Evolutionary conservation across 1,139 yeast genomes (phyloP).

Genomic region (Eremothecium sinecaudum): DNA sequence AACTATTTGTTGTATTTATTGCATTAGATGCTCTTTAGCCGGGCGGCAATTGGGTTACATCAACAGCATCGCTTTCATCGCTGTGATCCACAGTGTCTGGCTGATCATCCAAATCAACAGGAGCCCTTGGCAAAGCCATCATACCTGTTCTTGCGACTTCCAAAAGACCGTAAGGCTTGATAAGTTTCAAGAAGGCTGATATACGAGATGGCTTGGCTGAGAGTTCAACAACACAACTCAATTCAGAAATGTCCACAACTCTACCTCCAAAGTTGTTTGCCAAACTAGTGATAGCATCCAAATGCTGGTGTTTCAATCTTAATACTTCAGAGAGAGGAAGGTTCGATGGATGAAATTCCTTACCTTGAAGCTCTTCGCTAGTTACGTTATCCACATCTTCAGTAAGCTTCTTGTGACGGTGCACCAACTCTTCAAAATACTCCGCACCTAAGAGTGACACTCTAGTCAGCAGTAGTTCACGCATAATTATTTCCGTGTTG

Average conservation of each 20-base stretch:
- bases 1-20: neutral
- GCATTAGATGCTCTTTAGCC: slow-evolving; percentile 42
- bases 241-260: slow-evolving; percentile 82
- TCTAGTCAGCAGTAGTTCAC: slow-evolving; percentile 86
- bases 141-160: slow-evolving; percentile 97
- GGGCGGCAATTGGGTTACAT: slow-evolving; percentile 82
- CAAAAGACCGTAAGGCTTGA: slow-evolving; percentile 91
- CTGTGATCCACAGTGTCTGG: slow-evolving; percentile 37
- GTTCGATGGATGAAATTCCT: slow-evolving; percentile 72
- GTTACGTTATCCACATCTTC: neutral
- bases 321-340: slow-evolving; percentile 86
- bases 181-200: slow-evolving; percentile 72
- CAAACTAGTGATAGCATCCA: slow-evolving; percentile 72
- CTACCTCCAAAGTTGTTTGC: slow-evolving; percentile 87
- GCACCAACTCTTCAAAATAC: slow-evolving; percentile 88
- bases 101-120: slow-evolving; percentile 42
- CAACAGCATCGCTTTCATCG: slow-evolving; percentile 38
- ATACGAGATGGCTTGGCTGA: slow-evolving; percentile 90
- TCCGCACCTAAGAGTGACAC: slow-evolving; percentile 92
- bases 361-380: neutral
- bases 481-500: slow-evolving; percentile 76
- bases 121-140: slow-evolving; percentile 98
- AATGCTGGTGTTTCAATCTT: slow-evolving; percentile 85
- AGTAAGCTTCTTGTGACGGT: slow-evolving; percentile 59
- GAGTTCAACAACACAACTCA: slow-evolving; percentile 89